These are phyloP conservation scores for Plectosphaerella sp. DNA, from an alignment of 2,329 filamentous ascomycete genomes.

Conservation along the genomic window DNA sequence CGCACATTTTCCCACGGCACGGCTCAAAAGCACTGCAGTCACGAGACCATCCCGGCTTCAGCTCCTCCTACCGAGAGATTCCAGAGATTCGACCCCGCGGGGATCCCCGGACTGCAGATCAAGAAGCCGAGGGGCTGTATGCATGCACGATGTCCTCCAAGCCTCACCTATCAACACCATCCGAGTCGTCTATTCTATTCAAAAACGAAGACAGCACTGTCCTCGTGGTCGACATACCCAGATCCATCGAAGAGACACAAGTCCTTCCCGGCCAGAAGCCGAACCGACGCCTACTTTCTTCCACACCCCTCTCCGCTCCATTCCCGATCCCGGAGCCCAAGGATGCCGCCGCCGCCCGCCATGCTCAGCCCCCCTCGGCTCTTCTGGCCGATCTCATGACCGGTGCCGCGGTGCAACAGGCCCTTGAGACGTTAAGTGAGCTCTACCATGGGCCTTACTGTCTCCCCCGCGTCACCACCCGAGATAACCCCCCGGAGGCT, in stretches of 20 bases:
- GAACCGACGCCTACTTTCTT: constrained; percentile 40
- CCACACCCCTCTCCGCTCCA: constrained; percentile 34
- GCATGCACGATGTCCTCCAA: background rate
- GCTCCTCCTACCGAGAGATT: background rate
- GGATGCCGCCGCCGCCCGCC: constrained; percentile 27
- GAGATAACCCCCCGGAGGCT: background rate
- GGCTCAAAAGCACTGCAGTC: too few species aligned
- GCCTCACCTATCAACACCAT: too few species aligned
- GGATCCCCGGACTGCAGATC: constrained; percentile 1
- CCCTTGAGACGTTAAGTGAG: constrained; percentile 31
- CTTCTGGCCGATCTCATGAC: constrained; percentile 52
- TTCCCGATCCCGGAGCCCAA: constrained; percentile 50
- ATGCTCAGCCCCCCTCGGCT: constrained; percentile 33
- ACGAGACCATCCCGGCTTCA: too few species aligned
- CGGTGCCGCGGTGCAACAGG: constrained; percentile 37
- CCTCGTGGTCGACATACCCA: constrained; percentile 64
- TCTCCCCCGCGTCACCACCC: constrained; percentile 32
- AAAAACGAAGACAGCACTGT: constrained; percentile 28
- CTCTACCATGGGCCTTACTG: constrained; percentile 39
- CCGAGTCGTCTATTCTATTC: constrained; percentile 44
- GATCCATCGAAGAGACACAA: constrained; percentile 65
- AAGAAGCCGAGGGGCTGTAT: background rate
- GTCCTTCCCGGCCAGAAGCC: constrained; percentile 32
- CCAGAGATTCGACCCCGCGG: background rate
- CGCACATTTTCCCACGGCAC: background rate